Base-by-base conservation (phyloP, 2,329 filamentous ascomycete genomes). In the Aspergillus quadrilineatus region DNA sequence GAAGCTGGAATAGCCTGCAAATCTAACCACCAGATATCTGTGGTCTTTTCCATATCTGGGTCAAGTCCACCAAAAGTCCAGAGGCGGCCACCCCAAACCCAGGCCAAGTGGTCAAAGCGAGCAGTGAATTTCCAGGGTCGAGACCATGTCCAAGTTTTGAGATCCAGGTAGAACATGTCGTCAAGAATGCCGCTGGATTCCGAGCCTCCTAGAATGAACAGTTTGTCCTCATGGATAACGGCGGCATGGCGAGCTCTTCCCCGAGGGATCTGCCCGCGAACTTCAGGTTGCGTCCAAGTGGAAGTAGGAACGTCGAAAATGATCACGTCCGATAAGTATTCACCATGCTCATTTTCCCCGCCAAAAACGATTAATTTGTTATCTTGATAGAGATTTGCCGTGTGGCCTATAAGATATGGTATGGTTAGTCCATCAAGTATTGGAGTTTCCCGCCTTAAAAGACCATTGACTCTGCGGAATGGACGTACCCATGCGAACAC, bases 121-220 rank as follows among this genome's bases (percentile, higher is more conserved):
- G 90, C 88, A 28, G 97, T 92, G 70, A 99, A 99, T 59, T 88
- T 89, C 94, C 94, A 99, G 41, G 91, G 88, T 56, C 91, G 87
- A 55, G 93, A 97, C 94, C 94, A 99, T 0, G 92, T 96, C 81
- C 91, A 97, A 1, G 94, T 97, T 78, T 96, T 97, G 46, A 99
- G 80, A 70, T 99, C 94, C 48, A 99, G 83, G 69, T 96, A 99
- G 77, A 92, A 96, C 50, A 99, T 91, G 69, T 99, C 94, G 71
- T 97, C 93, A 48, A 97, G 80, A 26, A 97, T 92, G 65, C 90
- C 88, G 69, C 91, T 96, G 63, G 94, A 92, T 63, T 93, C 89
- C 2, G 92, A 96, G 65, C 94, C 94, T 55, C 94, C 94, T 57
- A 96, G 87, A 59, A 99, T 89, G 70, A 97, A 99, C 7, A 99